phyloP scores from a whole-genome alignment of 441 rosid genomes.

The Croton setiger region DNA sequence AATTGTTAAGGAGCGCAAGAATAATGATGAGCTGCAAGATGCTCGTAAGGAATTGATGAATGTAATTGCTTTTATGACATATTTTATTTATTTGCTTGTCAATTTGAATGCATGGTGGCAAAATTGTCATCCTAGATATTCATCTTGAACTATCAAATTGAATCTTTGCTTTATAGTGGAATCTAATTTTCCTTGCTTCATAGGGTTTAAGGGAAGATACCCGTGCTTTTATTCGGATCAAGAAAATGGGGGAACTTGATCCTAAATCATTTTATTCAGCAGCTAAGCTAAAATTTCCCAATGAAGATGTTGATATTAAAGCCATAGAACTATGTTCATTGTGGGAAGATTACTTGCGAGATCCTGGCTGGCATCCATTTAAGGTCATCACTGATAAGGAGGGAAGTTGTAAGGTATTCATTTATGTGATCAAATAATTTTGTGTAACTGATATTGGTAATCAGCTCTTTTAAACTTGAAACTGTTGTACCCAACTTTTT shows the following conservation, averaged over 20 bases:
- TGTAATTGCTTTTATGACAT: slow-evolving; percentile 39
- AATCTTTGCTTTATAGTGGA: background rate
- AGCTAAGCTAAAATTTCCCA: slow-evolving; percentile 32
- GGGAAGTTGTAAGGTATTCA: slow-evolving; percentile 36
- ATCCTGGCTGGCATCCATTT: slow-evolving; percentile 58
- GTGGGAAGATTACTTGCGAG: slow-evolving; percentile 43
- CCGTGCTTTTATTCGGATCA: slow-evolving; percentile 33
- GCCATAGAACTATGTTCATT: slow-evolving; percentile 37
- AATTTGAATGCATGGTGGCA: background rate
- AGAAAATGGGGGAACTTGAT: slow-evolving; percentile 58
- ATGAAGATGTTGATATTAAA: slow-evolving; percentile 25
- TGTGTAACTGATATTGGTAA: background rate
- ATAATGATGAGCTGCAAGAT: slow-evolving; percentile 57
- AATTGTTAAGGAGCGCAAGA: slow-evolving; percentile 38
- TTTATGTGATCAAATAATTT: background rate
- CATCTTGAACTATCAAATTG: background rate
- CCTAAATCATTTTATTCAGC: slow-evolving; percentile 34
- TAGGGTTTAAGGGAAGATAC: slow-evolving; percentile 26
- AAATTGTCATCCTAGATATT: background rate
- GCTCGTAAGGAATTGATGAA: slow-evolving; percentile 55
- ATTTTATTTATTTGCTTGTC: no score
- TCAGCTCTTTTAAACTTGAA: background rate
- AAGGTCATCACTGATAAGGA: slow-evolving; percentile 31
- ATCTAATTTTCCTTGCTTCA: slow-evolving; percentile 22
- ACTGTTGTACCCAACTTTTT: background rate